Percentiles rank a stretch among this genome's conserved stretches.
phyloP scores from a whole-genome alignment of 805 yeast species.

The Jamesozyma piceae region DNA sequence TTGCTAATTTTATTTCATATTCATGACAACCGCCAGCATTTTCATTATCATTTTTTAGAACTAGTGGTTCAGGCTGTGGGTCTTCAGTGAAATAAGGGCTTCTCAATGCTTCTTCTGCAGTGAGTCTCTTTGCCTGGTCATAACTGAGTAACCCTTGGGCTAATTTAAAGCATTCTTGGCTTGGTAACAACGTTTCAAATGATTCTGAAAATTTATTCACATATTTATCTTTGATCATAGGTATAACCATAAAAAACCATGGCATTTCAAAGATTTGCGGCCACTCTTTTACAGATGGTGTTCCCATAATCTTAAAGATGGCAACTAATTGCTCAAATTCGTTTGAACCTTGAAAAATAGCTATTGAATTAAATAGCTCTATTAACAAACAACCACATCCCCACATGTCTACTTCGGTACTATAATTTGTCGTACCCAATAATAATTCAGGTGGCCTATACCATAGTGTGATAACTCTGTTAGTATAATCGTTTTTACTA shows the following conservation, averaged over 20 bases:
- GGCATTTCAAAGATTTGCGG: conserved; percentile 72
- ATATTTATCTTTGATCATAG: conserved; percentile 32
- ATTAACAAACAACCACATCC: conserved; percentile 88
- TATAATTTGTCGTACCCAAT: conserved; percentile 84
- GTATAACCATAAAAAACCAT: conserved; percentile 83
- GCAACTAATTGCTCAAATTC: conserved; percentile 75
- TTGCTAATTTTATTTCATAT: conserved; percentile 61
- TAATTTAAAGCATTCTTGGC: conserved; percentile 49
- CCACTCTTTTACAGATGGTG: conserved; percentile 68
- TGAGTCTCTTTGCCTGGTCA: conserved; percentile 59
- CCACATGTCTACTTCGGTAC: conserved; percentile 91
- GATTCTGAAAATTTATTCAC: conserved; percentile 33
- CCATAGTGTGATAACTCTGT: conserved; percentile 93
- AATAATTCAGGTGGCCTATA: conserved; percentile 93
- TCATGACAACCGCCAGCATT: conserved; percentile 86
- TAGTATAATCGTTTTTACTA: conserved; percentile 70
- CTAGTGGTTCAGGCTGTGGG: conserved; percentile 55
- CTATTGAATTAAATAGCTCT: conserved; percentile 66
- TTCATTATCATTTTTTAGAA: conserved; percentile 38
- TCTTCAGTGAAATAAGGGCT: conserved; percentile 64
- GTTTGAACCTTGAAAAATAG: conserved; percentile 80
- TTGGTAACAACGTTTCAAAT: conserved; percentile 37
- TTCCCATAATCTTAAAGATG: conserved; percentile 79
- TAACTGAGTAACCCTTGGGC: conserved; percentile 54
- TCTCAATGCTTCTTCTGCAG: conserved; percentile 59